phyloP scores from a whole-genome alignment of 2,329 filamentous ascomycete genomes.

The Xylariaceae sp. region DNA sequence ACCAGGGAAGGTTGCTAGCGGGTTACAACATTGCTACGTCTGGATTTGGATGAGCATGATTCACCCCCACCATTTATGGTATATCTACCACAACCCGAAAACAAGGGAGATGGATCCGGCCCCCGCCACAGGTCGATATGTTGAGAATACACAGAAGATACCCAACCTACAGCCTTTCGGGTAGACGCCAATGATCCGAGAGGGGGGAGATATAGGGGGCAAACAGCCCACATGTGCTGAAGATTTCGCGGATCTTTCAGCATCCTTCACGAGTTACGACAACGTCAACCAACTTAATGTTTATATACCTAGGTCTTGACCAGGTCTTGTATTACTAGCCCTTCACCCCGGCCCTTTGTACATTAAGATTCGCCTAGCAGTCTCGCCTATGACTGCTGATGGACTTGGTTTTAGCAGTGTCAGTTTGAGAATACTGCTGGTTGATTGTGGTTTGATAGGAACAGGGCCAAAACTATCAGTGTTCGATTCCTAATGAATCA shows the following conservation, averaged over 20 bases:
- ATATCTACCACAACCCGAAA: not conserved
- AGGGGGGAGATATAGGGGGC: slow-evolving; percentile 21
- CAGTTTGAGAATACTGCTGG: slow-evolving; percentile 12
- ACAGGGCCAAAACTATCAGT: slow-evolving; percentile 7
- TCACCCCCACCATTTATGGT: not conserved
- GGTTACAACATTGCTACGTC: not conserved
- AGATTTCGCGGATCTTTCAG: slow-evolving; percentile 21
- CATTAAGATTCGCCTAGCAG: slow-evolving; percentile 31
- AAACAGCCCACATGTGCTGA: slow-evolving; percentile 14
- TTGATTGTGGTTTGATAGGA: slow-evolving; percentile 15
- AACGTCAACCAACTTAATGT: slow-evolving; percentile 37
- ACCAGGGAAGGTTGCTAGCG: not conserved
- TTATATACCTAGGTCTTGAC: slow-evolving; percentile 37
- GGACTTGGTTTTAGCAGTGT: slow-evolving; percentile 10
- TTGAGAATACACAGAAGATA: slow-evolving; percentile 29
- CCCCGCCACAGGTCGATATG: slow-evolving; percentile 13
- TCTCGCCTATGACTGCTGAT: slow-evolving; percentile 33
- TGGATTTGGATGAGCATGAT: slow-evolving; percentile 1
- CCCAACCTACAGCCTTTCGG: slow-evolving; percentile 25
- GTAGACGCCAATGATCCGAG: slow-evolving; percentile 17
- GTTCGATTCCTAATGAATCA: slow-evolving; percentile 8
- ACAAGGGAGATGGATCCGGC: slow-evolving; percentile 7
- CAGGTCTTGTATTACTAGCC: slow-evolving; percentile 30
- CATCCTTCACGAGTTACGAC: slow-evolving; percentile 34
- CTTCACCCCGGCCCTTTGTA: slow-evolving; percentile 34